Conservation (phyloP, 2,329 filamentous ascomycete genomes). For the Pezicula carpinea region DNA sequence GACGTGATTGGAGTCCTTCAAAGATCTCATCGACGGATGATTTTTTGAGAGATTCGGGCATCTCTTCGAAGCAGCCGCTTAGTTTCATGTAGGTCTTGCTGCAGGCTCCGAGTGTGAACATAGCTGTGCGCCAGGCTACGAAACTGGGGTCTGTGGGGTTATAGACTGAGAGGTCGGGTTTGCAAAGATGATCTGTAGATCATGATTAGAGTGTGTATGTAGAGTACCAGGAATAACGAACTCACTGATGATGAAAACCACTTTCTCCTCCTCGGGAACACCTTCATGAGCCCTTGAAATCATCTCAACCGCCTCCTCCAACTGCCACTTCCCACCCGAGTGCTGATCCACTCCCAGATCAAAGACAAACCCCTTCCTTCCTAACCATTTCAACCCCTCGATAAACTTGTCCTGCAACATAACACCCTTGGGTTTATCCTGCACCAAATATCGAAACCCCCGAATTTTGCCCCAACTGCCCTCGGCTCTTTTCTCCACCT, state of each 20-base stretch:
- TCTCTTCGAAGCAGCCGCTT: conserved; percentile 80
- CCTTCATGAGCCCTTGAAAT: conserved; percentile 61
- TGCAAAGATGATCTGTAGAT: conserved; percentile 76
- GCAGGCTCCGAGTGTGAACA: conserved; percentile 62
- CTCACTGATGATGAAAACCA: conserved; percentile 29
- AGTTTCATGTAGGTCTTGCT: conserved; percentile 80
- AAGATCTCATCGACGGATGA: conserved; percentile 54
- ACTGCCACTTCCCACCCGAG: conserved; percentile 67
- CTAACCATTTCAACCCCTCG: conserved; percentile 60
- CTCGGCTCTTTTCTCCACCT: conserved; percentile 58
- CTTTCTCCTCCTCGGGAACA: conserved; percentile 53
- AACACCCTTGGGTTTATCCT: conserved; percentile 65
- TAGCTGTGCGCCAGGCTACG: conserved; percentile 62
- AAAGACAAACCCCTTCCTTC: conserved; percentile 61
- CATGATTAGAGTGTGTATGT: neutral
- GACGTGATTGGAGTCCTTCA: conserved; percentile 62
- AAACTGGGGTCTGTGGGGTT: conserved; percentile 47
- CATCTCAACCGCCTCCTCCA: conserved; percentile 67
- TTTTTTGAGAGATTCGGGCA: conserved; percentile 50
- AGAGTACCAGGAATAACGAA: neutral
- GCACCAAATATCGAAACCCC: conserved; percentile 79
- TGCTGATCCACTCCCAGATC: conserved; percentile 82
- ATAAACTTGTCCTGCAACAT: conserved; percentile 63
- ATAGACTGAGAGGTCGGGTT: conserved; percentile 69
- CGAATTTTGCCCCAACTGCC: conserved; percentile 60